Base-by-base conservation (phyloP, 139 green algal genomes). In the Chlamydomonas sp. region DNA sequence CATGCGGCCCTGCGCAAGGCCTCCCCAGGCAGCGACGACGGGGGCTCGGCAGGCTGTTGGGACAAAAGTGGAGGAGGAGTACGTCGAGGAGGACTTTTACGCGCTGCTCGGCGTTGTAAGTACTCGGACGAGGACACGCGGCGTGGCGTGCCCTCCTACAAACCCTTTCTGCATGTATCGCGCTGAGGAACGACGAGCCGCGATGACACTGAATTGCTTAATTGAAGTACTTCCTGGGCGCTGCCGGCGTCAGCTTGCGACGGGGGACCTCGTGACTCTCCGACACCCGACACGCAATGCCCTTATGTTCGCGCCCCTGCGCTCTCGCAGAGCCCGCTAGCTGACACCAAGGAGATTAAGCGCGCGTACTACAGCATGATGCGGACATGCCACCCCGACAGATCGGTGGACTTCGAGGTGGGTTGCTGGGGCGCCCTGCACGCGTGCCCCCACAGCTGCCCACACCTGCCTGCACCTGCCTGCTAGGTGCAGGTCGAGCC, bases 371-470 rank as follows among this genome's bases (percentile, higher is more conserved):
- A 91, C 83, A 71, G 16, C 20, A 82, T 92, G 69, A 93, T 94
- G 92, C 76, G 89, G 63, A 88, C 92, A 1, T 91, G 85, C 79
- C 92, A 95, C 49, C 92, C 92, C 18, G 92, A 95, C 83, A 79
- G 90, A 20, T 89, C 77, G 12, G 84, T 57, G 3, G 92, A 93
- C 61, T 87, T 87, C 3, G 89, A 94, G 57, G 31, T 49, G 31
- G 31, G 31, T 49, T 49, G 31, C 31, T 49, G 31, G 31, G 31
- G 31, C 31, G 31, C 31, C 31, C 31, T 49, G 31, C 31, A 49
- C 31, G 31, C 0, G 31, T 49, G 31, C 31, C 31, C 31, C 31
- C 31, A 0, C 31, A 49, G 31, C 31, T 49, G 31, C 31, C 31
- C 31, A 49, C 31, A 49, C 31, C 31, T 49, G 31, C 31, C 31